Conservation (phyloP, 164 flowering plant genomes). For the Annona cherimola region DNA sequence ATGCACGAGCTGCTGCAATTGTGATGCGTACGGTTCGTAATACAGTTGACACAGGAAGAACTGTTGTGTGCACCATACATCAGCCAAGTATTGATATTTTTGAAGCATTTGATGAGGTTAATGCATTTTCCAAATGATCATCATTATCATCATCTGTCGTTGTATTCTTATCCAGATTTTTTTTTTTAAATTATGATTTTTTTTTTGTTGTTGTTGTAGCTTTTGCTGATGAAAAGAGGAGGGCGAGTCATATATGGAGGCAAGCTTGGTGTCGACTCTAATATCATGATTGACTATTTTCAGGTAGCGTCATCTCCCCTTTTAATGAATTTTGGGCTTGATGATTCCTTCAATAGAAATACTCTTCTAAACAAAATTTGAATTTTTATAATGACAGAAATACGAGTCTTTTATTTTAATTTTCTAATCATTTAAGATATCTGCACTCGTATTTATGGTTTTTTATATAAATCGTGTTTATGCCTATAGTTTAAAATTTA, state of each 20-base stretch:
- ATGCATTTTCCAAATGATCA: neutral
- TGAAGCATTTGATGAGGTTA: conserved; percentile 98
- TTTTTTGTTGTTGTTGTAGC: conserved; percentile 29
- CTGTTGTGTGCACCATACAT: conserved; percentile 96
- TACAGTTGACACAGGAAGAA: conserved; percentile 94
- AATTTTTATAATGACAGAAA: no score
- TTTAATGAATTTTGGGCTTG: neutral
- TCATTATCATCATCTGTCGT: neutral
- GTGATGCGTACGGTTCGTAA: conserved; percentile 96
- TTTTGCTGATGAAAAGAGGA: conserved; percentile 92
- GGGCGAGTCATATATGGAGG: conserved; percentile 92
- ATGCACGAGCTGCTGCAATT: conserved; percentile 96
- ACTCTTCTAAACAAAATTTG: no score
- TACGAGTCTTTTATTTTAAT: no score
- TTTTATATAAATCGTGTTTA: no score
- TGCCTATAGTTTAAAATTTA: no score
- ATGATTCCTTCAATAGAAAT: neutral
- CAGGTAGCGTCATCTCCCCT: conserved; percentile 38
- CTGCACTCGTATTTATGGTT: no score
- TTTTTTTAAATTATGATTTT: neutral
- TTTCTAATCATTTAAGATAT: no score
- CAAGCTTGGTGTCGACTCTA: conserved; percentile 65
- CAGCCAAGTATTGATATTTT: conserved; percentile 94
- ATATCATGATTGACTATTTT: conserved; percentile 68
- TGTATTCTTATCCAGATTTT: neutral